Conservation (phyloP, 352 stramenopile genomes). For the Phytopythium aichiense region DNA sequence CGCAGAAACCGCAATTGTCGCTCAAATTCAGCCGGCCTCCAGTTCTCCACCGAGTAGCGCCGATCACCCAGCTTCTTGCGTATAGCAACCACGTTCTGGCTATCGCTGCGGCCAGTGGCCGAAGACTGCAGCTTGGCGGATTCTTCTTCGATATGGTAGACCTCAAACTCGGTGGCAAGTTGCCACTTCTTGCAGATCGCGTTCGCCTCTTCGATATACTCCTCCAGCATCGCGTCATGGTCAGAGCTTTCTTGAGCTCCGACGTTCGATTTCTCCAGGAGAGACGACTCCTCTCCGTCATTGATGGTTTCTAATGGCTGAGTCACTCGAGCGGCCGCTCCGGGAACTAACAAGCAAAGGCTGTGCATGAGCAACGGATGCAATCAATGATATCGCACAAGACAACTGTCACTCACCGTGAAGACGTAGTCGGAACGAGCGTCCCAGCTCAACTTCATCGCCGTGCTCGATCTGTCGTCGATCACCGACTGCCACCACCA, state of each 20-base stretch:
- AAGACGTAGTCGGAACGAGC: conserved; percentile 36
- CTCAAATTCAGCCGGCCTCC: conserved; percentile 38
- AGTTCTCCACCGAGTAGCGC: conserved; percentile 39
- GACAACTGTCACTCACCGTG: conserved; percentile 27
- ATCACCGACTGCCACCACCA: conserved; percentile 13
- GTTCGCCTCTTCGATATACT: conserved; percentile 48
- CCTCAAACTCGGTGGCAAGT: conserved; percentile 47
- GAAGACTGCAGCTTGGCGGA: not conserved
- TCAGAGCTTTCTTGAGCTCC: not conserved
- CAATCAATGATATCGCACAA: not conserved
- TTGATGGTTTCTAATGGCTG: not conserved
- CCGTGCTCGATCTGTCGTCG: conserved; percentile 32
- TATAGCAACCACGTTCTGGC: conserved; percentile 21
- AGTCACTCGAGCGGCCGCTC: not conserved
- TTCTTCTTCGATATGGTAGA: conserved; percentile 19
- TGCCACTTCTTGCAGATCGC: conserved; percentile 49
- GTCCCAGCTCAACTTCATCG: conserved; percentile 42
- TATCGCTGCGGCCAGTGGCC: not conserved
- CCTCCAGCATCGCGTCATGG: not conserved
- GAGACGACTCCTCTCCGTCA: not conserved
- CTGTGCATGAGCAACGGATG: not conserved
- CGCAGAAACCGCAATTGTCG: conserved; percentile 44
- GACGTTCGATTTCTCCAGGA: not conserved
- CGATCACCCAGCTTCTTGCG: conserved; percentile 44
- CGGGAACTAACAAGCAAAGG: not conserved